These are phyloP conservation scores for Geotrichum carabidarum DNA, from an alignment of 1,139 yeast species.

Conservation along the genomic window DNA sequence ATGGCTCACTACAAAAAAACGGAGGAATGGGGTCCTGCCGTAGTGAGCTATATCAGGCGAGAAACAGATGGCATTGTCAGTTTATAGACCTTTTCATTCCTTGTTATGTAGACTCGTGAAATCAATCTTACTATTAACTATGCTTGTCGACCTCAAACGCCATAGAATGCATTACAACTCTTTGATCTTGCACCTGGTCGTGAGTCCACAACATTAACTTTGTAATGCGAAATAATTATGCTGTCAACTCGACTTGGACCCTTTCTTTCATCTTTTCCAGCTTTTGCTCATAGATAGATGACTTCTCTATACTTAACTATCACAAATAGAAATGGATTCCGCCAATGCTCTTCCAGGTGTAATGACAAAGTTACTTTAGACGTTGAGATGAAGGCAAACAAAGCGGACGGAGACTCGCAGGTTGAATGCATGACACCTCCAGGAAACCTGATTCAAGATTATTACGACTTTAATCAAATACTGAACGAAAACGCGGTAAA, in stretches of 20 bases:
- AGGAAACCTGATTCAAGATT: background rate
- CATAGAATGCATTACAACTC: too few species aligned
- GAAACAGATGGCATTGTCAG: conserved; percentile 28
- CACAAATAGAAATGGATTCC: background rate
- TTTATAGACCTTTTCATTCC: too few species aligned
- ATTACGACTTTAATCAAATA: background rate
- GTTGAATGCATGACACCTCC: conserved; percentile 4
- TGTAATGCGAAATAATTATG: too few species aligned
- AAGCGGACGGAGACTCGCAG: background rate
- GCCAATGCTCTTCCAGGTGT: background rate
- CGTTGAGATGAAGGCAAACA: background rate
- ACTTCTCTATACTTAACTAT: background rate
- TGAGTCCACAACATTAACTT: too few species aligned
- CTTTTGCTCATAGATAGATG: too few species aligned
- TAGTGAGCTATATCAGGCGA: conserved; percentile 43
- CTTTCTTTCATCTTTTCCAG: too few species aligned
- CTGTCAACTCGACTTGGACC: too few species aligned
- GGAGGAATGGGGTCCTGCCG: conserved; percentile 63
- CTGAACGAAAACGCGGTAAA: background rate
- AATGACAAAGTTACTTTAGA: background rate
- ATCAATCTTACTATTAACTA: too few species aligned
- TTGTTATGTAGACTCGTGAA: too few species aligned
- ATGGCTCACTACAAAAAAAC: conserved; percentile 57
- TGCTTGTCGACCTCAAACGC: too few species aligned
- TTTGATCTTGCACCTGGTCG: too few species aligned